Conservation (phyloP, 305 asterid genomes). For the Solanum hybrid region DNA sequence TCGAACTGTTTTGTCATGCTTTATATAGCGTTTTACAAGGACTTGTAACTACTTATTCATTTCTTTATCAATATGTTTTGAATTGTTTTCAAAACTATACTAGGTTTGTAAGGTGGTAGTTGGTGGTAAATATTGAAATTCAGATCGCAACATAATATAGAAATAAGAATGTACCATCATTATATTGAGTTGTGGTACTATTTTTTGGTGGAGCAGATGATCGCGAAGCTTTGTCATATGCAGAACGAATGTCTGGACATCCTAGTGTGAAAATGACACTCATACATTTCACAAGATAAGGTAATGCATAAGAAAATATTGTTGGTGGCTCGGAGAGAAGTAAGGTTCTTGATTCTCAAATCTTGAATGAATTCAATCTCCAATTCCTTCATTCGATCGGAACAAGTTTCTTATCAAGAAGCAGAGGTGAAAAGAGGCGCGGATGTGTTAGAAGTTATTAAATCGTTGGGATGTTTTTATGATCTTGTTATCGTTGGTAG, state of each 20-base stretch:
- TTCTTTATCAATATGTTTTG: too few species aligned
- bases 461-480: slow-evolving; percentile 23
- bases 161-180: slow-evolving; percentile 6
- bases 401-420: slow-evolving; percentile 24
- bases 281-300: slow-evolving; percentile 17
- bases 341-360: slow-evolving; percentile 41
- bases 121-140: too few species aligned
- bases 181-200: slow-evolving; percentile 28
- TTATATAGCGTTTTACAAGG: background rate
- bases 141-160: too few species aligned
- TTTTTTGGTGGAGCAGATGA: slow-evolving; percentile 63
- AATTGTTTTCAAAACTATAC: too few species aligned
- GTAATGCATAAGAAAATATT: slow-evolving; percentile 10
- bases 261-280: slow-evolving; percentile 26
- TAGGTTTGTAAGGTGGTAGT: too few species aligned
- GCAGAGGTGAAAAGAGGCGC: slow-evolving; percentile 28
- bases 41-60: background rate
- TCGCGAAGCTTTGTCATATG: slow-evolving; percentile 60
- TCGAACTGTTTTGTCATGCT: background rate
- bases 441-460: slow-evolving; percentile 33
- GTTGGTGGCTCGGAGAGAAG: slow-evolving; percentile 51
- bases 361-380: slow-evolving; percentile 22
- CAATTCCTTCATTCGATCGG: slow-evolving; percentile 13
- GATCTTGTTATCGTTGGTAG: slow-evolving; percentile 53
- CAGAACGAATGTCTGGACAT: slow-evolving; percentile 30